These are phyloP conservation scores for Chondrostereum purpureum DNA, from an alignment of 1,284 basidiomycete species.

Conservation along the genomic window DNA sequence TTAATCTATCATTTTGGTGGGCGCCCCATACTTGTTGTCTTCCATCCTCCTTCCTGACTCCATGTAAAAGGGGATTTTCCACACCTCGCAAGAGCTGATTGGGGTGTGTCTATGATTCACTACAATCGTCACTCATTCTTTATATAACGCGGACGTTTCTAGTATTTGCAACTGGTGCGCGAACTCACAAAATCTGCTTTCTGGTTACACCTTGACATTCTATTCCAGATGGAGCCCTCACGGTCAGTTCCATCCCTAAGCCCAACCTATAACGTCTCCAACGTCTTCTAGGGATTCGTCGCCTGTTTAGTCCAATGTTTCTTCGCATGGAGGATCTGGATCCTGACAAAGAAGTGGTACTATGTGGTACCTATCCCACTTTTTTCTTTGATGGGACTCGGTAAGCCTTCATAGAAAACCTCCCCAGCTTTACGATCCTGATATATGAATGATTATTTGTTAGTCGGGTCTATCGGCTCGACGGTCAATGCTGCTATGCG, in stretches of 20 bases:
- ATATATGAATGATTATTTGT: conserved; percentile 3
- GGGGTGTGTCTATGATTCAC: conserved; percentile 21
- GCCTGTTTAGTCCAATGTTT: conserved; percentile 29
- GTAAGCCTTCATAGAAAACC: conserved; percentile 10
- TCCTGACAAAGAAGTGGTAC: conserved; percentile 23
- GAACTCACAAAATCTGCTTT: background rate
- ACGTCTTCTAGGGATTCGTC: conserved; percentile 24
- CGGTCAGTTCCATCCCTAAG: conserved; percentile 16
- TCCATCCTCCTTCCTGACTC: background rate
- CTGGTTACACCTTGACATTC: background rate
- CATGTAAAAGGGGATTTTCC: conserved; percentile 19
- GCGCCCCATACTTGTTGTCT: background rate
- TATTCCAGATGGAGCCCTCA: conserved; percentile 25
- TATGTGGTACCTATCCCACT: conserved; percentile 20
- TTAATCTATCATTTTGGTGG: conserved; percentile 32
- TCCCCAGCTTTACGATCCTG: background rate
- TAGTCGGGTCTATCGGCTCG: conserved; percentile 24
- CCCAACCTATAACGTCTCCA: background rate
- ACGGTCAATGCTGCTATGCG: conserved; percentile 19
- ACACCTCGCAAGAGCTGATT: conserved; percentile 26
- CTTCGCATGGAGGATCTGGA: conserved; percentile 30
- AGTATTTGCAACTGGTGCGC: conserved; percentile 29
- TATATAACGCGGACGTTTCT: conserved; percentile 1
- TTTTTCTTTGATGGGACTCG: conserved; percentile 19
- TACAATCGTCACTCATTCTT: background rate